Conservation (phyloP, 495 filamentous ascomycete genomes). For the Articulospora tetracladia region DNA sequence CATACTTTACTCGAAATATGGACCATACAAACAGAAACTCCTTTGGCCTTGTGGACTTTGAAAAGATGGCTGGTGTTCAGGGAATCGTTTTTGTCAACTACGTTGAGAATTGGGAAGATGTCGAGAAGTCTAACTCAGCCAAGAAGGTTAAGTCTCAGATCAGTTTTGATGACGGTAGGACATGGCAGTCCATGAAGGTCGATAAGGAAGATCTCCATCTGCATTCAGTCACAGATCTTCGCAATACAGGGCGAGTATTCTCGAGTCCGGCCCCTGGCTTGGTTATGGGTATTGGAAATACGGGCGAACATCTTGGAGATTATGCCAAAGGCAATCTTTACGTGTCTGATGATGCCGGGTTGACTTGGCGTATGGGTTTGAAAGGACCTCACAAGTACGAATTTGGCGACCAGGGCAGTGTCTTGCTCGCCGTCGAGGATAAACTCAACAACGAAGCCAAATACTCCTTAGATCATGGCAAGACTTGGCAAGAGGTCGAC, state of each 20-base stretch:
- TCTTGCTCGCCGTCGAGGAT: conserved; percentile 78
- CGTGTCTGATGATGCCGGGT: conserved; percentile 86
- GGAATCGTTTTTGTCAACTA: conserved; percentile 88
- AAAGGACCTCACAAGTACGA: conserved; percentile 91
- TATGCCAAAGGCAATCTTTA: conserved; percentile 72
- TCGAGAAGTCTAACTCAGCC: conserved; percentile 42
- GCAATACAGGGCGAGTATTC: conserved; percentile 80
- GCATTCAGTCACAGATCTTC: conserved; percentile 81
- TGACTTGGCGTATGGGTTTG: conserved; percentile 71
- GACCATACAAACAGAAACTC: conserved; percentile 82
- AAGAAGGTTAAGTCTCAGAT: conserved; percentile 76
- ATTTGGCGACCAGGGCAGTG: conserved; percentile 86
- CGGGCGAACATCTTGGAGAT: conserved; percentile 63
- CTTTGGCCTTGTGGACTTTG: conserved; percentile 79
- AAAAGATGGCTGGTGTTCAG: conserved; percentile 84
- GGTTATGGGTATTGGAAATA: conserved; percentile 90
- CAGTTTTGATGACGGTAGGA: conserved; percentile 90
- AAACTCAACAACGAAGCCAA: conserved; percentile 58
- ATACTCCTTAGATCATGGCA: conserved; percentile 87
- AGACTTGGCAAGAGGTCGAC: conserved; percentile 65
- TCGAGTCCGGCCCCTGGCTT: conserved; percentile 91
- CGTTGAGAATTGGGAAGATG: conserved; percentile 80
- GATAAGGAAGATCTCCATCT: conserved; percentile 64
- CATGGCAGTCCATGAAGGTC: conserved; percentile 63
- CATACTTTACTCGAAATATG: conserved; percentile 86